Percentiles rank a stretch among this genome's conserved stretches.
Evolutionary conservation across 352 stramenopile species (phyloP).

Genomic region (Globisporangium okanoganense): DNA sequence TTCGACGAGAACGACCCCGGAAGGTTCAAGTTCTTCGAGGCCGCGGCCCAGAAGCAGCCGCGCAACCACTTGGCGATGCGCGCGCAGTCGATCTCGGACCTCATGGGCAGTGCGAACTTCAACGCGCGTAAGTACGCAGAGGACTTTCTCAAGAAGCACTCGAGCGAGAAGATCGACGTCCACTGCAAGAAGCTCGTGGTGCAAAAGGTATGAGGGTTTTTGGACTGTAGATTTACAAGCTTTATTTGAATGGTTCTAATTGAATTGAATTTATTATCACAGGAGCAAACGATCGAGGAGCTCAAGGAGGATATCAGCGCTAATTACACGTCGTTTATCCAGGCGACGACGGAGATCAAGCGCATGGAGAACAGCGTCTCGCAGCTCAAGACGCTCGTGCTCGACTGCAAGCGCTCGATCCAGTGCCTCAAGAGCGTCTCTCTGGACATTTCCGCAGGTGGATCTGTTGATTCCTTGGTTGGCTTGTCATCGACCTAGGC

Average conservation of each 20-base stretch:
- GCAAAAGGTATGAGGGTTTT: conserved; percentile 44
- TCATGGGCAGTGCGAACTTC: conserved; percentile 71
- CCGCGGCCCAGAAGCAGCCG: conserved; percentile 38
- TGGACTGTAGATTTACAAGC: not conserved
- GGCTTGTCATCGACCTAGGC: not conserved
- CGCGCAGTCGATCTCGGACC: conserved; percentile 69
- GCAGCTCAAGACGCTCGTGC: conserved; percentile 65
- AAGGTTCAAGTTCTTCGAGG: conserved; percentile 64
- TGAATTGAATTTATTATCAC: not conserved
- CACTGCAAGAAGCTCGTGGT: conserved; percentile 71
- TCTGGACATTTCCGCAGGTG: conserved; percentile 44
- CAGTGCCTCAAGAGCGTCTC: conserved; percentile 43
- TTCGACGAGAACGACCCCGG: conserved; percentile 56
- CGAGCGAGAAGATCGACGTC: conserved; percentile 68
- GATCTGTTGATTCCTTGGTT: conserved; percentile 1
- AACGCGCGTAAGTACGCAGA: conserved; percentile 72
- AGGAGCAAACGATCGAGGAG: conserved; percentile 82
- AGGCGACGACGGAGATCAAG: conserved; percentile 67
- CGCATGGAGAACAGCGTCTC: conserved; percentile 85
- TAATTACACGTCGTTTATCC: conserved; percentile 82
- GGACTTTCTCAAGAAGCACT: conserved; percentile 72
- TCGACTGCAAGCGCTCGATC: conserved; percentile 76
- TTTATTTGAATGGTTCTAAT: not conserved
- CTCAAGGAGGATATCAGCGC: conserved; percentile 80
- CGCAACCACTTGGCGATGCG: conserved; percentile 70